These are phyloP conservation scores for Dryadomyces quercus-mongolicae DNA, from an alignment of 2,329 filamentous ascomycete genomes.

Conservation along the genomic window DNA sequence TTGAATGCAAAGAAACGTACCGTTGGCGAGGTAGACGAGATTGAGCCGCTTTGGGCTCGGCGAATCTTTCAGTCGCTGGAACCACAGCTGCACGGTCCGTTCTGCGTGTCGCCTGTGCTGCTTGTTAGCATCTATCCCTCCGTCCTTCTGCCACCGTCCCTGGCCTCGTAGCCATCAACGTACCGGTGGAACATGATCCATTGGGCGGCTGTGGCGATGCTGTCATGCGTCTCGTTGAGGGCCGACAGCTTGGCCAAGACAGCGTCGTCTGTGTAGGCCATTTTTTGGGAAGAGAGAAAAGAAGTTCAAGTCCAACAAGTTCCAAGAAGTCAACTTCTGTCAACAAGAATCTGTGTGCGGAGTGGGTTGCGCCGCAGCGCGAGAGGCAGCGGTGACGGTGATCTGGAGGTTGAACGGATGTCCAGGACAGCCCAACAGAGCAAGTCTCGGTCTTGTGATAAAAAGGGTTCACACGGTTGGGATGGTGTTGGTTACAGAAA, in stretches of 20 bases:
- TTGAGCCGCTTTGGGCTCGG: slow-evolving; percentile 77
- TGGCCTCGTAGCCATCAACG: slow-evolving; percentile 8
- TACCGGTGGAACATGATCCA: slow-evolving; percentile 99
- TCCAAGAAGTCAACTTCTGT: too few species aligned
- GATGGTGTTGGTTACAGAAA: too few species aligned
- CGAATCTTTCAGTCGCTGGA: slow-evolving; percentile 79
- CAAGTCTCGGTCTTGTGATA: too few species aligned
- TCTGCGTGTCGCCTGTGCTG: slow-evolving; percentile 71
- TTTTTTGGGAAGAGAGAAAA: slow-evolving; percentile 23
- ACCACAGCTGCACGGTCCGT: slow-evolving; percentile 82
- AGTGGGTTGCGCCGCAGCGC: background rate
- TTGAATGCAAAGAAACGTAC: slow-evolving; percentile 28
- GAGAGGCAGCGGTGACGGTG: background rate
- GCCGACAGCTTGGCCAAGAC: slow-evolving; percentile 90
- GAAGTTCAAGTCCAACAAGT: too few species aligned
- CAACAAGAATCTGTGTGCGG: too few species aligned
- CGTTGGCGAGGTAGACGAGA: slow-evolving; percentile 89
- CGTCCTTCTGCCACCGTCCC: background rate
- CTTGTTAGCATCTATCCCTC: background rate
- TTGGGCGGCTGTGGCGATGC: slow-evolving; percentile 90
- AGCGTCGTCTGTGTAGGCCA: slow-evolving; percentile 94
- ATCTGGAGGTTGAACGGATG: background rate
- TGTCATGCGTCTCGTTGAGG: slow-evolving; percentile 94
- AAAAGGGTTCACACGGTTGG: too few species aligned
- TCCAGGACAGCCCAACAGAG: too few species aligned